Percentiles rank a stretch among this genome's conserved stretches.
Evolutionary conservation across 345 rosid species (phyloP).

Genomic region (Ceriops tagal): DNA sequence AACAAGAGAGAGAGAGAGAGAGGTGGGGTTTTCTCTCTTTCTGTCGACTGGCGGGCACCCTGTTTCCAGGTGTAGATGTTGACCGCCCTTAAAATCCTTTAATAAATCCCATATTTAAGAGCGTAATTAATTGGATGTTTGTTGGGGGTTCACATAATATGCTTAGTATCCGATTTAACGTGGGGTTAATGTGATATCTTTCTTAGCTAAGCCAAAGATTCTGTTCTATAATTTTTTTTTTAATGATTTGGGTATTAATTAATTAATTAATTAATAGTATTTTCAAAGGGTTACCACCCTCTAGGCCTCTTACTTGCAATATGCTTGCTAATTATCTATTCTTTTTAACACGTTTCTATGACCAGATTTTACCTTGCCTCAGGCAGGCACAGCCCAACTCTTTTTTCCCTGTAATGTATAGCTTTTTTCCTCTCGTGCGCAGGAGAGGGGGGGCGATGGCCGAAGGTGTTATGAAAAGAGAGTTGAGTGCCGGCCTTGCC

Average conservation of each 20-base stretch:
- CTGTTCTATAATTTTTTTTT: conserved; percentile 9
- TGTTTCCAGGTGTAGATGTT: conserved; percentile 20
- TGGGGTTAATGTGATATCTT: conserved; percentile 2
- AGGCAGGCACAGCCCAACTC: too few species aligned
- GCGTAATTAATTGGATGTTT: conserved; percentile 12
- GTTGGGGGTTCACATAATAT: background rate
- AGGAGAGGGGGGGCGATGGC: too few species aligned
- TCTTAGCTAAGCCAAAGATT: background rate
- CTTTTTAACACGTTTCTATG: too few species aligned
- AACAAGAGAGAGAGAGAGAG: background rate
- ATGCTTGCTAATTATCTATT: conserved; percentile 12
- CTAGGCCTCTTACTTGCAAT: conserved; percentile 18
- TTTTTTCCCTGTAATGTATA: too few species aligned
- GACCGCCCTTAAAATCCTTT: conserved; percentile 25
- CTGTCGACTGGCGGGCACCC: too few species aligned
- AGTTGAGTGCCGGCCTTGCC: too few species aligned
- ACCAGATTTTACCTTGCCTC: too few species aligned
- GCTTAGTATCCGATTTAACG: conserved; percentile 7
- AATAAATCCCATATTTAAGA: conserved; percentile 12
- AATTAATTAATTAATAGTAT: background rate
- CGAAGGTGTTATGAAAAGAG: too few species aligned
- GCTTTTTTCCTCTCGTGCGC: too few species aligned
- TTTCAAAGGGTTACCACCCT: conserved; percentile 21
- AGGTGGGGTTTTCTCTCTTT: too few species aligned
- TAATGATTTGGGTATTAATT: conserved; percentile 12